These are phyloP conservation scores for Leccinum variicolor DNA, from an alignment of 768 basidiomycete genomes.

Conservation along the genomic window DNA sequence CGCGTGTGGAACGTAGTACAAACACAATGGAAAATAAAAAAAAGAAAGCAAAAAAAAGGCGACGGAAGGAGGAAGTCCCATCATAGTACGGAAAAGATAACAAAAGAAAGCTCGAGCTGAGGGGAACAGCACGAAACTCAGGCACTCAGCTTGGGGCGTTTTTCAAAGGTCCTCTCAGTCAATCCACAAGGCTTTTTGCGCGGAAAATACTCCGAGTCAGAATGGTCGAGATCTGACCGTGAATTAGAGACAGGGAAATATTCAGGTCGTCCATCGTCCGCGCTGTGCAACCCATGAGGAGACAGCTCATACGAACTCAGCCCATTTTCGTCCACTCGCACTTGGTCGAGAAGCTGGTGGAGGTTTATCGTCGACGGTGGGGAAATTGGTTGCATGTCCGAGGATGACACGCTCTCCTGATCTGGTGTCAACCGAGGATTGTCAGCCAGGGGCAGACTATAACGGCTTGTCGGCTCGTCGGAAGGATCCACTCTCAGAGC, in stretches of 20 bases:
- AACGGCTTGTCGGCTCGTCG: slow-evolving; percentile 19
- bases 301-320: slow-evolving; percentile 28
- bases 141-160: slow-evolving; percentile 25
- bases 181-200: slow-evolving; percentile 23
- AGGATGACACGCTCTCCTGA: slow-evolving; percentile 30
- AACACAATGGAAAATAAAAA: background rate
- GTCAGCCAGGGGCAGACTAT: slow-evolving; percentile 24
- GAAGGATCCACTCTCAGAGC: slow-evolving; percentile 24
- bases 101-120: slow-evolving; percentile 1
- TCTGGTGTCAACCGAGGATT: slow-evolving; percentile 32
- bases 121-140: slow-evolving; percentile 16
- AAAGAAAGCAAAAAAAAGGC: background rate
- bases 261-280: slow-evolving; percentile 27
- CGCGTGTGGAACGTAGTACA: slow-evolving; percentile 14
- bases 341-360: slow-evolving; percentile 27
- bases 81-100: background rate
- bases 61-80: background rate
- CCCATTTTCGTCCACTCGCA: slow-evolving; percentile 20
- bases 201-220: slow-evolving; percentile 23
- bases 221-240: slow-evolving; percentile 32
- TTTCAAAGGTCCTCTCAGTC: slow-evolving; percentile 24
- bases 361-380: slow-evolving; percentile 28
- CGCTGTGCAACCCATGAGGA: slow-evolving; percentile 13
- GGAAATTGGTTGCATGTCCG: slow-evolving; percentile 32
- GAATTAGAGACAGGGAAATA: slow-evolving; percentile 36